These are phyloP conservation scores for Sclerotinia subarctica DNA, from an alignment of 2,329 filamentous ascomycete genomes.

Conservation along the genomic window DNA sequence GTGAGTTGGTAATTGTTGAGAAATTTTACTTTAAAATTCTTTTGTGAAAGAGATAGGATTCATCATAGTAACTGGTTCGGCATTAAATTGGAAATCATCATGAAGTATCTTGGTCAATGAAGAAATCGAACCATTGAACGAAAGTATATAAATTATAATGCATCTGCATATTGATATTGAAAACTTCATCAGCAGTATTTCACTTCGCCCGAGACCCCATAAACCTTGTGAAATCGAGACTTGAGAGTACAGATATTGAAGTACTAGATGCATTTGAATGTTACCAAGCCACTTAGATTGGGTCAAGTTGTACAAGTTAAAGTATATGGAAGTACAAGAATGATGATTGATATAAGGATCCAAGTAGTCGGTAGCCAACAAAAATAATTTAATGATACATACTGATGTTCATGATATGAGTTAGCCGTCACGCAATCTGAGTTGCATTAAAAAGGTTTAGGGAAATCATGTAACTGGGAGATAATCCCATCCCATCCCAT, in stretches of 20 bases:
- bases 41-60: neutral
- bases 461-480: neutral
- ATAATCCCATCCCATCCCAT: neutral
- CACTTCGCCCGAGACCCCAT: neutral
- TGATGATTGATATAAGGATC: neutral
- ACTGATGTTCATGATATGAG: slow-evolving; percentile 9
- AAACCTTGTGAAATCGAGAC: neutral
- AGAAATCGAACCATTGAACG: neutral
- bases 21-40: slow-evolving; percentile 2
- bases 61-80: neutral
- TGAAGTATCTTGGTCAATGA: neutral
- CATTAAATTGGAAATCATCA: neutral
- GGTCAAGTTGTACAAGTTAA: neutral
- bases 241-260: neutral
- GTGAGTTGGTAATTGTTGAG: neutral
- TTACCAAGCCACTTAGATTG: slow-evolving; percentile 2
- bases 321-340: slow-evolving; percentile 4
- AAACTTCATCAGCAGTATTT: neutral
- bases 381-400: neutral
- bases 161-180: neutral
- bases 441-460: neutral
- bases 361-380: slow-evolving; percentile 12
- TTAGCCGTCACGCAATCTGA: neutral
- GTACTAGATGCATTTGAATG: neutral
- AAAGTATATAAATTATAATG: neutral